phyloP scores from a whole-genome alignment of 2,329 filamentous ascomycete species.

The Aphanocladium album region DNA sequence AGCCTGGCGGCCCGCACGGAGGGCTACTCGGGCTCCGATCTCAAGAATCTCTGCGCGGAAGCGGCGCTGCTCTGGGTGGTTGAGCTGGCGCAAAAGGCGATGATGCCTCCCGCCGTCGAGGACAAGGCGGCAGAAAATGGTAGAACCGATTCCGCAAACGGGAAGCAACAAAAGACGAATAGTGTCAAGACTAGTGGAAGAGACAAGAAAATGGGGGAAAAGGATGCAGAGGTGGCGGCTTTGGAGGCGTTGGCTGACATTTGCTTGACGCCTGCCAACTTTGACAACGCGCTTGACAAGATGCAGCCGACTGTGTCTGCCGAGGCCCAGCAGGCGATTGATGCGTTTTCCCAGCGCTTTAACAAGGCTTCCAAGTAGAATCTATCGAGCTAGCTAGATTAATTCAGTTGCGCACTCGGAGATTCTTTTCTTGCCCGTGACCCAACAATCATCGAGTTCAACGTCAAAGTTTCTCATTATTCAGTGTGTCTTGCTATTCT shows the following conservation, averaged over 20 bases:
- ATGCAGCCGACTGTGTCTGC: not conserved
- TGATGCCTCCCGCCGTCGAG: not conserved
- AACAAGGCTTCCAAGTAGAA: too few relatives aligned
- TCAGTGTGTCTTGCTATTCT: too few relatives aligned
- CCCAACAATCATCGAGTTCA: too few relatives aligned
- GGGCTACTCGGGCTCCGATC: constrained; percentile 46
- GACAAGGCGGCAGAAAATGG: not conserved
- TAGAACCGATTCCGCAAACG: too few relatives aligned
- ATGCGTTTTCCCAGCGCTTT: not conserved
- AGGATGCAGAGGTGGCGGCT: not conserved
- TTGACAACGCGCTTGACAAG: not conserved
- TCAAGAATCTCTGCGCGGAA: constrained; percentile 43
- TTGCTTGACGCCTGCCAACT: not conserved
- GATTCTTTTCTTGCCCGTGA: too few relatives aligned
- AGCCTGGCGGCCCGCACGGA: constrained; percentile 39
- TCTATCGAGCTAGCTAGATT: too few relatives aligned
- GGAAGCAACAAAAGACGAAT: not conserved
- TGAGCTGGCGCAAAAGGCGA: not conserved
- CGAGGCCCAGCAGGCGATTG: not conserved
- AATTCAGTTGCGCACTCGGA: too few relatives aligned
- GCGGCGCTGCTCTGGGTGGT: not conserved
- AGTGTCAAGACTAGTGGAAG: not conserved
- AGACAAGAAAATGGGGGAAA: not conserved
- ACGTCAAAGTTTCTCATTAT: too few relatives aligned
- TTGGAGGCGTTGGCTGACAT: not conserved